Conservation (phyloP, 257 asterid species). For the Euphrasia confusa region DNA sequence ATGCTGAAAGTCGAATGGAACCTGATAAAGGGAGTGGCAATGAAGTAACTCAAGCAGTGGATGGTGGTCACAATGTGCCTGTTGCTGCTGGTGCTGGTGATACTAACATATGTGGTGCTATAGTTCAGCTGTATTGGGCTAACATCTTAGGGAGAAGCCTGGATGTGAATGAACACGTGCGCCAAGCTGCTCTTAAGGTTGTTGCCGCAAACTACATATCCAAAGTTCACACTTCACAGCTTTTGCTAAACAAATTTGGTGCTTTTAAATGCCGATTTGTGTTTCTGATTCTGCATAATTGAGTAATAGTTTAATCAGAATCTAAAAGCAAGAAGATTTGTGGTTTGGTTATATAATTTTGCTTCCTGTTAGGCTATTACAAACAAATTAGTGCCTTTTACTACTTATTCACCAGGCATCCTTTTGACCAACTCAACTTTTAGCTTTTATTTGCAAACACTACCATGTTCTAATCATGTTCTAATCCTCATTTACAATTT, state of each 20-base stretch:
- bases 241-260: not conserved
- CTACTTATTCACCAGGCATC: not conserved
- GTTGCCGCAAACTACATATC: constrained; percentile 12
- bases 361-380: not conserved
- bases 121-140: constrained; percentile 88
- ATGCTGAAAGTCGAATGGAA: constrained; percentile 90
- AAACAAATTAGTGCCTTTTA: not conserved
- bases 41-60: constrained; percentile 38
- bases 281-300: not conserved
- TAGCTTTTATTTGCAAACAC: not conserved
- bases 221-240: not conserved
- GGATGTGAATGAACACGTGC: constrained; percentile 83
- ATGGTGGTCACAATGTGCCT: constrained; percentile 67
- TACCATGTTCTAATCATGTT: not conserved
- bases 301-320: not conserved
- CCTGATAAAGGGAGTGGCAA: constrained; percentile 46
- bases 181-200: constrained; percentile 88
- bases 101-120: constrained; percentile 94
- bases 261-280: not conserved
- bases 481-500: not conserved
- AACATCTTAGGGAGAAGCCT: constrained; percentile 67
- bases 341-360: not conserved
- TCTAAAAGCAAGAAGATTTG: not conserved
- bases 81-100: constrained; percentile 99
- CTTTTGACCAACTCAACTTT: not conserved